Conservation (phyloP, 495 filamentous ascomycete species). For the Cudoniella acicularis region DNA sequence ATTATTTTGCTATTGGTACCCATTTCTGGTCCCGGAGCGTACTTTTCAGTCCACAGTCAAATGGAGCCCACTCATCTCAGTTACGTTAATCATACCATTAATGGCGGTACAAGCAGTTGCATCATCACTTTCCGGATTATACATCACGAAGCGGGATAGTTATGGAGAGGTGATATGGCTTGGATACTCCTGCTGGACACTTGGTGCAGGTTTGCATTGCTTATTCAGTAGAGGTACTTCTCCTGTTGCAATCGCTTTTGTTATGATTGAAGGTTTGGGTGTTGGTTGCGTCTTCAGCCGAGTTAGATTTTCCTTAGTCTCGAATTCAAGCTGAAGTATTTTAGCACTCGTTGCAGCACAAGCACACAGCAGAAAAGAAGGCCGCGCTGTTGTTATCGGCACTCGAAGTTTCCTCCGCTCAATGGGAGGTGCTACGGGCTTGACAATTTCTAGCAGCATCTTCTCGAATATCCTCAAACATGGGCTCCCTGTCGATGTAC, state of each 20-base stretch:
- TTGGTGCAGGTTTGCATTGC: slow-evolving; percentile 50
- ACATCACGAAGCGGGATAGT: slow-evolving; percentile 50
- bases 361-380: slow-evolving; percentile 54
- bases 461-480: slow-evolving; percentile 46
- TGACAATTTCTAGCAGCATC: slow-evolving; percentile 56
- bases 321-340: background rate
- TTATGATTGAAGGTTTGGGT: slow-evolving; percentile 52
- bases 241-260: slow-evolving; percentile 44
- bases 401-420: slow-evolving; percentile 62
- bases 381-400: slow-evolving; percentile 58
- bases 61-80: slow-evolving; percentile 33
- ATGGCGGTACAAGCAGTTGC: slow-evolving; percentile 47
- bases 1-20: slow-evolving; percentile 60
- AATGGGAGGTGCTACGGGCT: slow-evolving; percentile 55
- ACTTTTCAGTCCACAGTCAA: slow-evolving; percentile 56
- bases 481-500: background rate
- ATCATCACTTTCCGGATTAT: slow-evolving; percentile 51
- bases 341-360: slow-evolving; percentile 52
- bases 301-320: background rate
- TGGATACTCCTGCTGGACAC: slow-evolving; percentile 38
- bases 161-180: slow-evolving; percentile 57
- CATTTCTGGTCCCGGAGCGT: slow-evolving; percentile 58
- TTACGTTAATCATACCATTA: slow-evolving; percentile 49
- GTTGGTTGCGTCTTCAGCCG: slow-evolving; percentile 56
- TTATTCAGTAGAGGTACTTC: slow-evolving; percentile 44